Evolutionary conservation across 176 grass and related monocot genomes (phyloP).

Genomic region (Triticum dicoccoides): DNA sequence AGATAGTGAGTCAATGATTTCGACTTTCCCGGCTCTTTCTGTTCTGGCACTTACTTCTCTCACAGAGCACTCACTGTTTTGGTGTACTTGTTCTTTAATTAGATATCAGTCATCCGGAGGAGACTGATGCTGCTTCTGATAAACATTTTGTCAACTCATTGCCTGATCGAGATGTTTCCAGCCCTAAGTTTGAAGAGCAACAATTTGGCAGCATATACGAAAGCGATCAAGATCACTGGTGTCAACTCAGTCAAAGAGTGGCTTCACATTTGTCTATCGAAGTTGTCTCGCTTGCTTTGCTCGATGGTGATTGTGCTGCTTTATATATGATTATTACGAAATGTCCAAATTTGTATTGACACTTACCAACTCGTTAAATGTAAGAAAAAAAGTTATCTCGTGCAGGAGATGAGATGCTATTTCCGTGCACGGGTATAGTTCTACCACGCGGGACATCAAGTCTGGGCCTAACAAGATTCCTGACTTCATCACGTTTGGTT

Average conservation of each 20-base stretch:
- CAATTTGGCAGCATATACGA: neutral
- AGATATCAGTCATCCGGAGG: neutral
- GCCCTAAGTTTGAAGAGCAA: neutral
- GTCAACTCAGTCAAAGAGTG: neutral
- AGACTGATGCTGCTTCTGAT: neutral
- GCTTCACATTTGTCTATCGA: neutral
- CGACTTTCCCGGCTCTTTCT: neutral
- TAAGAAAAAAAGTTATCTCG: neutral
- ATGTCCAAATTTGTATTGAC: neutral
- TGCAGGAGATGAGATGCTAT: conserved; percentile 4
- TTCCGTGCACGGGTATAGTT: neutral
- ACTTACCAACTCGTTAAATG: neutral
- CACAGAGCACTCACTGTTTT: neutral
- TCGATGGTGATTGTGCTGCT: neutral
- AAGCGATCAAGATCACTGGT: neutral
- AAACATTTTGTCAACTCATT: neutral
- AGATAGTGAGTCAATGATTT: neutral
- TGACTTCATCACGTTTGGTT: conserved; percentile 25
- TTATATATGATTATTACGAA: neutral
- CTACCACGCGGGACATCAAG: neutral
- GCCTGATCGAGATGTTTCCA: neutral
- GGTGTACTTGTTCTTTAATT: neutral
- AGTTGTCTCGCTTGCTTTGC: conserved; percentile 14
- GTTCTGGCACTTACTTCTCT: neutral
- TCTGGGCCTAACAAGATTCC: conserved; percentile 16